These are phyloP conservation scores for Tetrapisispora fleetii DNA, from an alignment of 805 yeast genomes.

Conservation along the genomic window DNA sequence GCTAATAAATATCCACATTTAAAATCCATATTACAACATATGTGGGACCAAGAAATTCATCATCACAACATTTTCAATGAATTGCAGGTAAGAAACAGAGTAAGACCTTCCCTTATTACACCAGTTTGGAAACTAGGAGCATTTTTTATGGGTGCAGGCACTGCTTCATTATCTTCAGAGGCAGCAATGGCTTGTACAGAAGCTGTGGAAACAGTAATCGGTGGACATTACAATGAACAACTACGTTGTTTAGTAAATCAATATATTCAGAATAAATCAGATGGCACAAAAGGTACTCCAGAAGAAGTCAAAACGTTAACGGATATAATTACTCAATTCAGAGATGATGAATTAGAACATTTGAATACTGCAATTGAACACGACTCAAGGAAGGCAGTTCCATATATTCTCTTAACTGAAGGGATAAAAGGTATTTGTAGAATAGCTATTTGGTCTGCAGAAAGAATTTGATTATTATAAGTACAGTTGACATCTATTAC, in stretches of 20 bases:
- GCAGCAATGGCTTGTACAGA: constrained; percentile 99
- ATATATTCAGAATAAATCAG: constrained; percentile 39
- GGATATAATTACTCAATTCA: constrained; percentile 56
- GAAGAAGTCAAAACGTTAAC: constrained; percentile 51
- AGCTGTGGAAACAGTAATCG: constrained; percentile 97
- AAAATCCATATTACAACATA: constrained; percentile 74
- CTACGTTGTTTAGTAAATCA: constrained; percentile 65
- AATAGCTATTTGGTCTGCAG: constrained; percentile 86
- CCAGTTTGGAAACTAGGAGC: constrained; percentile 95
- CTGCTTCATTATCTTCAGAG: constrained; percentile 81
- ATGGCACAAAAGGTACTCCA: constrained; percentile 11
- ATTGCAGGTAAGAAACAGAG: constrained; percentile 65
- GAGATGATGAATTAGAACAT: constrained; percentile 95
- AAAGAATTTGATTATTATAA: constrained; percentile 43
- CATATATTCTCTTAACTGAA: constrained; percentile 83
- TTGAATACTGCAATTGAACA: constrained; percentile 85
- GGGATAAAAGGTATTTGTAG: constrained; percentile 72
- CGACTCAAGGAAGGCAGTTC: constrained; percentile 88
- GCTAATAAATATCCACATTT: constrained; percentile 62
- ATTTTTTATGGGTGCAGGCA: constrained; percentile 70
- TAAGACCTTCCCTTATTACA: constrained; percentile 83
- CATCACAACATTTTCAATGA: constrained; percentile 80
- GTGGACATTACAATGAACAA: constrained; percentile 90
- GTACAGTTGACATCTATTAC: too few species aligned
- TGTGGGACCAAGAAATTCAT: constrained; percentile 97